phyloP scores from a whole-genome alignment of 2,329 filamentous ascomycete genomes.

The Cryphonectria japonica region DNA sequence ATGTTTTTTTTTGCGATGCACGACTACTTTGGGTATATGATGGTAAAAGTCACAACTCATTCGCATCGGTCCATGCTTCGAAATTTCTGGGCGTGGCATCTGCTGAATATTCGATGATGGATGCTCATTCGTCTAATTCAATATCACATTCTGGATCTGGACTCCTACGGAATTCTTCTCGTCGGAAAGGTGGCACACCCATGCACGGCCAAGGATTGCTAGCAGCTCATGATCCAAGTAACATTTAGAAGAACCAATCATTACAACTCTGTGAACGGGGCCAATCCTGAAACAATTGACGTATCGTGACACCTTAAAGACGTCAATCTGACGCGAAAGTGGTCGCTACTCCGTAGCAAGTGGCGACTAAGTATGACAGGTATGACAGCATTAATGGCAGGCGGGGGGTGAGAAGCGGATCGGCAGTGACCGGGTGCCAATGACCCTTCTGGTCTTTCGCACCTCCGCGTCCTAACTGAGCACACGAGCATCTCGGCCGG shows the following conservation, averaged over 20 bases:
- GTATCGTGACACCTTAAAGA: neutral
- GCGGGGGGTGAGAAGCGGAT: neutral
- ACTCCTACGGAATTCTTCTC: neutral
- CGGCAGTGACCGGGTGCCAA: neutral
- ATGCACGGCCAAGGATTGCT: neutral
- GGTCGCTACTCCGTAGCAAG: slow-evolving; percentile 1
- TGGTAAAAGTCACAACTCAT: slow-evolving; percentile 10
- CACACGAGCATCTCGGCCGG: slow-evolving; percentile 8
- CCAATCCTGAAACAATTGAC: neutral
- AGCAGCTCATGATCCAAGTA: neutral
- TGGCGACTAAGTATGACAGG: slow-evolving; percentile 1
- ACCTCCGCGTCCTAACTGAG: neutral
- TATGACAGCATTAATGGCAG: slow-evolving; percentile 6
- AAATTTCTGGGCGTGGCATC: neutral
- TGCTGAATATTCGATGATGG: neutral
- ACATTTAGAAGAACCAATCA: neutral
- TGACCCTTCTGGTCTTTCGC: neutral
- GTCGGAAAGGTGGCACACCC: neutral
- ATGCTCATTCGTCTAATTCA: neutral
- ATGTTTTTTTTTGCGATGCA: neutral
- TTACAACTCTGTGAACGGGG: neutral
- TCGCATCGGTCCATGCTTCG: neutral
- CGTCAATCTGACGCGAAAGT: neutral
- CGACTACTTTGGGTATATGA: neutral
- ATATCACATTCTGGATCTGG: neutral